Base-by-base conservation (phyloP, 352 stramenopile species). In the Globisporangium camurandrum region DNA sequence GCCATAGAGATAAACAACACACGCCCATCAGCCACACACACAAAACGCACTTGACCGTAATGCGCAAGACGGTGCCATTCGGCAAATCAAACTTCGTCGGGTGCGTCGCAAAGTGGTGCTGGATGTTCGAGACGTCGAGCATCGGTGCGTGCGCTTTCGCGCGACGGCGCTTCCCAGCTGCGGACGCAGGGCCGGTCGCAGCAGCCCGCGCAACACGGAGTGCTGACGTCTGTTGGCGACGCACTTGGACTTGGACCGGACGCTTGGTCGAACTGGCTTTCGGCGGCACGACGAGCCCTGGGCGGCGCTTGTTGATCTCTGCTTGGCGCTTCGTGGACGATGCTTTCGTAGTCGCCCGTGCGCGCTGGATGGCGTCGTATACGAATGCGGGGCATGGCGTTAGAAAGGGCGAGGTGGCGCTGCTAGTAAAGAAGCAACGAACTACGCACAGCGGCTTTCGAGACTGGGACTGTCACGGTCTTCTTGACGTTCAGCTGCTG, bases 41-140 rank as follows among this genome's bases (percentile, higher is more conserved):
- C 30, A 27, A 40, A 3, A 75, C 75, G 26, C 66, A 89, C 78
- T 87, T 84, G 65, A 90, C 86, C 23, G 79, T 88, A 56, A 90
- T 85, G 47, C 76, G 69, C 23, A 90, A 66, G 57, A 88, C 88
- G 50, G 69, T 84, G 42, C 76, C 81, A 51, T 90, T 82, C 28
- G 81, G 81, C 22, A 93, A 59, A 44, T 83, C 62, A 40, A 93
- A 93, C 66, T 90, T 93, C 45, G 71, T 84, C 20, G 77, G 77
- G 53, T 90, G 76, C 46, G 74, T 70, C 38, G 66, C 70, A 49
- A 86, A 89, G 60, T 93, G 81, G 60, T 72, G 67, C 46, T 85
- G 67, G 55, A 89, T 89, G 57, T 87, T 87, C 41, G 75, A 87
- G 43, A 87, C 75, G 49, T 89, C 74, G 33, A 89, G 59, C 30